These are phyloP conservation scores for Thymus quinquecostatus DNA, from an alignment of 257 asterid species.

Conservation along the genomic window DNA sequence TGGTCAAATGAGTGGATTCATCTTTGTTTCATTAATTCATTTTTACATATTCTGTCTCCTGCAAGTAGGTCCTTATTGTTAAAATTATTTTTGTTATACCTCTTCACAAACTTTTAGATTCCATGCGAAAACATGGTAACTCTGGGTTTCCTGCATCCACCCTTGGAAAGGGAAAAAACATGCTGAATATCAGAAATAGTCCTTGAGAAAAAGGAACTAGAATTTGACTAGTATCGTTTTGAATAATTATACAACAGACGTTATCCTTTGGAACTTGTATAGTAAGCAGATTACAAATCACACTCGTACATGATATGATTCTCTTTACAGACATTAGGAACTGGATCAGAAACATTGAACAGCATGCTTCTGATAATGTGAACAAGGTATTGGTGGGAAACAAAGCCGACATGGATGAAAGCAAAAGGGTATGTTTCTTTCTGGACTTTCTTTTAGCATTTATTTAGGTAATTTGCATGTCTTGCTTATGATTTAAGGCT, in stretches of 20 bases:
- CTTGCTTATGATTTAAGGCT: conserved; percentile 5
- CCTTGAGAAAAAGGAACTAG: not conserved
- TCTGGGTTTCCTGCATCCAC: conserved; percentile 16
- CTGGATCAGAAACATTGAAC: conserved; percentile 70
- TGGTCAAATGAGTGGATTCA: not conserved
- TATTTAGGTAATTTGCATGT: conserved; percentile 3
- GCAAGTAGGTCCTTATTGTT: not conserved
- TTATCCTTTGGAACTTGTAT: conserved; percentile 7
- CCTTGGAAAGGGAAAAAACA: conserved; percentile 14
- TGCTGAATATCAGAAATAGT: conserved; percentile 10
- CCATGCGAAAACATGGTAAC: conserved; percentile 20
- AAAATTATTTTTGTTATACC: conserved; percentile 7
- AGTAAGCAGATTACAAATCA: conserved; percentile 11
- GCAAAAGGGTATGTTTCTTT: conserved; percentile 54
- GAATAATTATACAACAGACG: conserved; percentile 13
- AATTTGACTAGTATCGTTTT: not conserved
- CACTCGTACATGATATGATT: conserved; percentile 16
- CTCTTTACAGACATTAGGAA: conserved; percentile 55
- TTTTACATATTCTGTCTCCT: conserved; percentile 11
- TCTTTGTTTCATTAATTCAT: conserved; percentile 5
- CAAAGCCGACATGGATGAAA: conserved; percentile 75
- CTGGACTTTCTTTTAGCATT: conserved; percentile 1
- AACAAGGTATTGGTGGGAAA: conserved; percentile 65
- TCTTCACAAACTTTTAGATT: not conserved
- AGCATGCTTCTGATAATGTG: conserved; percentile 69